Evolutionary conservation across 106 monocot genomes (phyloP).

Genomic region (Dendrobium huoshanense): DNA sequence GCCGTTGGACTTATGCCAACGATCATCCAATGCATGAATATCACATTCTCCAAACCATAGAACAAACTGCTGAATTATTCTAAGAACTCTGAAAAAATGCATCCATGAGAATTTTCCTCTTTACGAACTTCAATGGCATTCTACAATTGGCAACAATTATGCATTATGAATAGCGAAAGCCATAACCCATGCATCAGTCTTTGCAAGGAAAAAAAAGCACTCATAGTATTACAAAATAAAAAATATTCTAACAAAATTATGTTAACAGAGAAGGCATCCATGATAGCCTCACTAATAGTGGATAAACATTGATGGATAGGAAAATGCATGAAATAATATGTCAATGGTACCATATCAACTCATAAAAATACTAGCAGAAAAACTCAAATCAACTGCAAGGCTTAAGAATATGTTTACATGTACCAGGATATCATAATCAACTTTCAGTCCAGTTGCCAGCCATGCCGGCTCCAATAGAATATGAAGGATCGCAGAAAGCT

Average conservation of each 20-base stretch:
- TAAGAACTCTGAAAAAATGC: not conserved
- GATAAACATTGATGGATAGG: not conserved
- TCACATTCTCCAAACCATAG: not conserved
- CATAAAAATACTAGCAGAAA: not conserved
- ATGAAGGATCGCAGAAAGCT: constrained; percentile 57
- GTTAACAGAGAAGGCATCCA: not conserved
- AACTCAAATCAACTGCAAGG: constrained; percentile 1
- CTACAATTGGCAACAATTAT: not conserved
- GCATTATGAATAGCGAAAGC: not conserved
- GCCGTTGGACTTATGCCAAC: too few relatives aligned
- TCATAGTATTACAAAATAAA: not conserved
- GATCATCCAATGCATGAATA: too few relatives aligned
- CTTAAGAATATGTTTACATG: constrained; percentile 5
- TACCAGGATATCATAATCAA: constrained; percentile 75
- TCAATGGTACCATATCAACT: not conserved
- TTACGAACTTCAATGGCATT: not conserved
- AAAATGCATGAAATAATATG: not conserved
- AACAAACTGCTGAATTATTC: not conserved
- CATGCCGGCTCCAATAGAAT: constrained; percentile 65
- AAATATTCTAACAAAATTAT: not conserved
- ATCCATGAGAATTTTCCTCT: not conserved
- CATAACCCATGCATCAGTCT: not conserved
- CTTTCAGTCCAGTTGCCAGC: constrained; percentile 77
- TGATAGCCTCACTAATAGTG: not conserved
- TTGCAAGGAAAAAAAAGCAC: not conserved